phyloP scores from a whole-genome alignment of 2,329 filamentous ascomycete species.

The Fusarium falciforme region DNA sequence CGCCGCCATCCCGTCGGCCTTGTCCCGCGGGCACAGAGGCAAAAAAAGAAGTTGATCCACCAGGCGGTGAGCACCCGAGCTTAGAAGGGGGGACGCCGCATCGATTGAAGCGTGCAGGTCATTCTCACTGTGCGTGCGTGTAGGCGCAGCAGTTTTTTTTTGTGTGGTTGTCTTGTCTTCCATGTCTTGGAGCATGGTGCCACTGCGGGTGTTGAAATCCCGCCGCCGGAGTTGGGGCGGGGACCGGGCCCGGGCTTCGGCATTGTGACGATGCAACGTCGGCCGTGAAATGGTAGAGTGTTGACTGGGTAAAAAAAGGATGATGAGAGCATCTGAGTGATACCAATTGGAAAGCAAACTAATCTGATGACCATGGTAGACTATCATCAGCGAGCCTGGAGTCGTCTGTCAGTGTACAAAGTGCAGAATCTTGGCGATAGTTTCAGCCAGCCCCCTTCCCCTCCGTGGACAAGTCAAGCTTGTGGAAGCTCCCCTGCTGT shows the following conservation, averaged over 20 bases:
- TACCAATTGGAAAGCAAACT: conserved; percentile 13
- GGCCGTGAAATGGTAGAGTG: not conserved
- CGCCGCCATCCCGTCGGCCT: conserved; percentile 13
- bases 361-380: conserved; percentile 16
- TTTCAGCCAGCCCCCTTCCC: conserved; percentile 27
- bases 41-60: conserved; percentile 24
- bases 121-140: not conserved
- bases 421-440: conserved; percentile 11
- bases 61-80: conserved; percentile 33
- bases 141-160: not conserved
- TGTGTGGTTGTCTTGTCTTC: not conserved
- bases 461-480: conserved; percentile 17
- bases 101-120: conserved; percentile 22
- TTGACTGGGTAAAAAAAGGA: not conserved
- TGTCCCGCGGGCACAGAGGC: conserved; percentile 24
- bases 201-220: conserved; percentile 15
- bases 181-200: conserved; percentile 24
- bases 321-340: not conserved
- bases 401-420: conserved; percentile 4
- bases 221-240: conserved; percentile 7
- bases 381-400: conserved; percentile 8
- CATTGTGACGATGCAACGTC: conserved; percentile 5
- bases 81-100: conserved; percentile 1
- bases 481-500: conserved; percentile 21
- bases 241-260: conserved; percentile 23